phyloP scores from a whole-genome alignment of 23 red algal species.

The Chondrus crispus region DNA sequence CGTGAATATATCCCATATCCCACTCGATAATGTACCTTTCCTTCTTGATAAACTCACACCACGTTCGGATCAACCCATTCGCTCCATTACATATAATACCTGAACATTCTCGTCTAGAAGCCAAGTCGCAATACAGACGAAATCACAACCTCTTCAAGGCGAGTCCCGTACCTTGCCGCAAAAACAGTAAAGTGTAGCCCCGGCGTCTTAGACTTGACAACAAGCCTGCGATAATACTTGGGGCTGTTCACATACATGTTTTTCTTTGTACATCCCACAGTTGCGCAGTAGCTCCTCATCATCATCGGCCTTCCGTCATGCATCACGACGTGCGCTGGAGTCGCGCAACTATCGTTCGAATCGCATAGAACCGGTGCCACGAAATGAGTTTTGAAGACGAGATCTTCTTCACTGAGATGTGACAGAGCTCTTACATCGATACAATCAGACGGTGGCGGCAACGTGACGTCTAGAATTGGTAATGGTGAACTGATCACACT shows the following conservation, averaged over 20 bases:
- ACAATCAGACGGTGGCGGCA: too few species aligned
- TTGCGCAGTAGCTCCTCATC: background rate
- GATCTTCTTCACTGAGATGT: background rate
- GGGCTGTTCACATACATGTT: background rate
- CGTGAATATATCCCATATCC: too few species aligned
- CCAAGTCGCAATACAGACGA: background rate
- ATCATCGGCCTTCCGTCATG: background rate
- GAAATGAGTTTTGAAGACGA: background rate
- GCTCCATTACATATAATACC: too few species aligned
- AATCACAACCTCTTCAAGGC: background rate
- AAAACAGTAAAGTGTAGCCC: background rate
- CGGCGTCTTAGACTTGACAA: background rate
- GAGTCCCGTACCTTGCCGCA: background rate
- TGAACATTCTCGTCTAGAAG: too few species aligned
- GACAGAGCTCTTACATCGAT: background rate
- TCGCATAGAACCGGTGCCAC: background rate
- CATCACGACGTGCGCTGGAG: background rate
- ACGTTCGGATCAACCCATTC: too few species aligned
- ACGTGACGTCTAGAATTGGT: too few species aligned
- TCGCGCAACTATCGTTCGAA: background rate
- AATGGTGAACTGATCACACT: too few species aligned
- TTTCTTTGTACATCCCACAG: background rate
- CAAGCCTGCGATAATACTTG: background rate
- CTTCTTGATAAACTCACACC: too few species aligned
- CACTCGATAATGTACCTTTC: too few species aligned